These are phyloP conservation scores for Wickerhamiella occidentalis DNA, from an alignment of 805 yeast genomes.

Conservation along the genomic window DNA sequence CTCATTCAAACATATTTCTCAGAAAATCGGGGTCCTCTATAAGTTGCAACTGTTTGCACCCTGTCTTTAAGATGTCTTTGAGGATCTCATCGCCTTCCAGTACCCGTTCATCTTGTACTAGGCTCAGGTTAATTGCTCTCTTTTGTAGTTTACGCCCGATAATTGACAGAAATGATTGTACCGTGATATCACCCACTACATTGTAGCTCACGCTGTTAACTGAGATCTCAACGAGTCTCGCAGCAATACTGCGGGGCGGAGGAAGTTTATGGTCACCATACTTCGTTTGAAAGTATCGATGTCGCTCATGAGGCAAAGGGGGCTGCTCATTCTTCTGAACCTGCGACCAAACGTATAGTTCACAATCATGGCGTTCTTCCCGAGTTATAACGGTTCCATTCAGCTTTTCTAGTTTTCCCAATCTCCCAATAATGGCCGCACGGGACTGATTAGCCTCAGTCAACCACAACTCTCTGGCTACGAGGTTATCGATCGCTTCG, in stretches of 20 bases:
- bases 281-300: slow-evolving; percentile 12
- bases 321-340: slow-evolving; percentile 28
- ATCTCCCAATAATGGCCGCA: slow-evolving; percentile 37
- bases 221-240: slow-evolving; percentile 17
- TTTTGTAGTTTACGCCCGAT: slow-evolving; percentile 18
- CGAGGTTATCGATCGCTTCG: slow-evolving; percentile 38
- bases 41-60: neutral
- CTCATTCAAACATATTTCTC: neutral
- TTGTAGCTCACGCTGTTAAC: slow-evolving; percentile 16
- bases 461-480: slow-evolving; percentile 33
- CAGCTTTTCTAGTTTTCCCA: slow-evolving; percentile 31
- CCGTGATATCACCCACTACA: slow-evolving; percentile 26
- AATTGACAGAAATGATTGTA: slow-evolving; percentile 30
- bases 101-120: neutral
- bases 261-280: slow-evolving; percentile 26
- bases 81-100: neutral
- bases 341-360: slow-evolving; percentile 49
- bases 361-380: slow-evolving; percentile 49
- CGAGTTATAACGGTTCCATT: slow-evolving; percentile 45
- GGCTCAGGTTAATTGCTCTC: neutral
- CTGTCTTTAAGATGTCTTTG: neutral
- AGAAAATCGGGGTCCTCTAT: neutral
- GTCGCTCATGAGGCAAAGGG: slow-evolving; percentile 11
- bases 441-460: slow-evolving; percentile 24
- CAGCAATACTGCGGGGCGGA: slow-evolving; percentile 9